phyloP scores from a whole-genome alignment of 768 basidiomycete genomes.

The Termitomyces eurrhizus region DNA sequence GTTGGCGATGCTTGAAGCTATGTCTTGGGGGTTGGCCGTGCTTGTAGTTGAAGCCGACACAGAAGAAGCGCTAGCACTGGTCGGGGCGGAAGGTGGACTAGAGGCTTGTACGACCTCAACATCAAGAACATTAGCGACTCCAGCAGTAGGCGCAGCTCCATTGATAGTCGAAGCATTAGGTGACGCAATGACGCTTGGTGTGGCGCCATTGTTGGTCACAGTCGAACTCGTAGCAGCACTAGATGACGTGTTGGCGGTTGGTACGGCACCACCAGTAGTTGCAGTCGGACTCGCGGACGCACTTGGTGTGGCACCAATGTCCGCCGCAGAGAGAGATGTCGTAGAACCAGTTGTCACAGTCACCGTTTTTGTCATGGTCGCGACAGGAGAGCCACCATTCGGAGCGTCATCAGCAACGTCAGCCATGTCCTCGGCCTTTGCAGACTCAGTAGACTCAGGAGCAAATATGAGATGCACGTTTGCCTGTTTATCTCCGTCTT shows the following conservation, averaged over 20 bases:
- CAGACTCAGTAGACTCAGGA: slow-evolving; percentile 21
- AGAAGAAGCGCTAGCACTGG: slow-evolving; percentile 1
- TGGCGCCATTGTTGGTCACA: background rate
- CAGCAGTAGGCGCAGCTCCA: slow-evolving; percentile 12
- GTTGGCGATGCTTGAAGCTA: slow-evolving; percentile 31
- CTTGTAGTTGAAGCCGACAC: slow-evolving; percentile 9
- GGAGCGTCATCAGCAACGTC: slow-evolving; percentile 11
- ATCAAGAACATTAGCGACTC: slow-evolving; percentile 6
- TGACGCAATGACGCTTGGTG: background rate
- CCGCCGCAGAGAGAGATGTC: slow-evolving; percentile 17
- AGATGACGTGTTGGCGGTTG: background rate
- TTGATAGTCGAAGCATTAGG: slow-evolving; percentile 4
- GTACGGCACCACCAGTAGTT: background rate
- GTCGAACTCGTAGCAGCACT: background rate
- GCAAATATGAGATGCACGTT: slow-evolving; percentile 53
- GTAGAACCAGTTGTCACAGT: slow-evolving; percentile 22
- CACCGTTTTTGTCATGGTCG: slow-evolving; percentile 22
- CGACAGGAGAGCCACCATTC: slow-evolving; percentile 17
- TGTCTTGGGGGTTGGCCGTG: slow-evolving; percentile 24
- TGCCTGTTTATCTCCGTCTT: slow-evolving; percentile 2
- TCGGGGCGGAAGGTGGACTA: slow-evolving; percentile 5
- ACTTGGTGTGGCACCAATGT: slow-evolving; percentile 6
- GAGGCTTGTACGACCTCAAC: slow-evolving; percentile 10
- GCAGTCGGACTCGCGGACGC: slow-evolving; percentile 1
- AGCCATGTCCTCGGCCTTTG: slow-evolving; percentile 17